A percentile compares a stretch with the other conserved stretches of the same genome.
These are phyloP conservation scores for Phytophthora vignae DNA, from an alignment of 352 stramenopile species.

Conservation along the genomic window DNA sequence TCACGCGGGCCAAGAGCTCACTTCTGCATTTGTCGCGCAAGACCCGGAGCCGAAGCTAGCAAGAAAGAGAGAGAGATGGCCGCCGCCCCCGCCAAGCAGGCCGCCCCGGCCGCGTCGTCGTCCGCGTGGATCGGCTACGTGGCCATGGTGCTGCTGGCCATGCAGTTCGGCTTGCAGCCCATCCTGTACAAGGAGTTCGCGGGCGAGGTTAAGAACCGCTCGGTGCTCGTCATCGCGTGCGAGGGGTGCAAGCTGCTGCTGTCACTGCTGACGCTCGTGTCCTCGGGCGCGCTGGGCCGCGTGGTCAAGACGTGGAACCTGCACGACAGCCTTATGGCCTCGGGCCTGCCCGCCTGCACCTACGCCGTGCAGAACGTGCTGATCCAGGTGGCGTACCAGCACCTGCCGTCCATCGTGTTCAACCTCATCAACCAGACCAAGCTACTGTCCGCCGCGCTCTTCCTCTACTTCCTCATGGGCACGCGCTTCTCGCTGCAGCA, in stretches of 20 bases:
- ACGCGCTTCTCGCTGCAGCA: conserved; percentile 75
- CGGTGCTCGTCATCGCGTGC: conserved; percentile 80
- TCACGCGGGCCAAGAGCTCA: conserved; percentile 11
- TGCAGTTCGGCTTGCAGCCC: conserved; percentile 87
- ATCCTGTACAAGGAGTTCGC: conserved; percentile 88
- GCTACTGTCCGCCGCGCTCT: conserved; percentile 82
- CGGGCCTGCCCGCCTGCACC: conserved; percentile 79
- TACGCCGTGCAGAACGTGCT: conserved; percentile 91
- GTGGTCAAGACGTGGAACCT: conserved; percentile 69
- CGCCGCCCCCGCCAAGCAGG: conserved; percentile 7
- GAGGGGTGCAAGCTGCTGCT: conserved; percentile 78
- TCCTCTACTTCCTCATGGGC: conserved; percentile 79
- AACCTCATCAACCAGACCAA: conserved; percentile 92
- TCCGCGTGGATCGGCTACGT: conserved; percentile 44
- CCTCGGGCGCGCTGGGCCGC: conserved; percentile 38
- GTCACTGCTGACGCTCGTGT: conserved; percentile 54
- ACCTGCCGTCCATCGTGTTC: conserved; percentile 85
- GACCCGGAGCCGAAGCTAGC: neutral
- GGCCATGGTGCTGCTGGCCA: conserved; percentile 71
- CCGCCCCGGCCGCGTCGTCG: neutral
- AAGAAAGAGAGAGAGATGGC: conserved; percentile 21
- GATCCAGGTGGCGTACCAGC: conserved; percentile 85
- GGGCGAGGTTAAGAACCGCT: conserved; percentile 54
- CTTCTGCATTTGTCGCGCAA: conserved; percentile 24
- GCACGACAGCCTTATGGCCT: conserved; percentile 64